Conservation (phyloP, 805 yeast species). For the Hanseniaspora occidentalis region DNA sequence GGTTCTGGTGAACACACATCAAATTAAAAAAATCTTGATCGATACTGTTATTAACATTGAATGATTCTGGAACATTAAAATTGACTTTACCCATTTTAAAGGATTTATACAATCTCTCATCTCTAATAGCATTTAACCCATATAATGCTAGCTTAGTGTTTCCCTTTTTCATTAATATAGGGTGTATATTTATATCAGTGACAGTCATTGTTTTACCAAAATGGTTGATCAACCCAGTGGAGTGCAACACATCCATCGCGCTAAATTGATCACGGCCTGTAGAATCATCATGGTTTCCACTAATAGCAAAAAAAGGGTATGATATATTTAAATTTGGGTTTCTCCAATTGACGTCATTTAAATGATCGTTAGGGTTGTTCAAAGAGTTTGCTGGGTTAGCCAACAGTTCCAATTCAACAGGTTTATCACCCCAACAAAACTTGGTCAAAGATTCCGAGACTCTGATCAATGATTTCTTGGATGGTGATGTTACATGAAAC, state of each 20-base stretch:
- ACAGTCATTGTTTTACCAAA: constrained; percentile 73
- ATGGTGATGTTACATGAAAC: constrained; percentile 81
- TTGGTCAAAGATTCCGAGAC: constrained; percentile 61
- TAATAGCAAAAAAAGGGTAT: constrained; percentile 81
- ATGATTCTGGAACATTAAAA: constrained; percentile 56
- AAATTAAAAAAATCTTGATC: constrained; percentile 66
- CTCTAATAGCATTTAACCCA: constrained; percentile 81
- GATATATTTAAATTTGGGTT: constrained; percentile 85
- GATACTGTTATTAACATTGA: constrained; percentile 5
- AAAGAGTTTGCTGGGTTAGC: constrained; percentile 55
- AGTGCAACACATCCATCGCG: constrained; percentile 75
- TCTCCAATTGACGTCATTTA: constrained; percentile 70
- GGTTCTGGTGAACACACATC: constrained; percentile 88
- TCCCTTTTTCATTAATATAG: constrained; percentile 76
- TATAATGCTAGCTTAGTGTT: constrained; percentile 70
- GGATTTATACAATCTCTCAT: constrained; percentile 73
- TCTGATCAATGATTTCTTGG: constrained; percentile 65
- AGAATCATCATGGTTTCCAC: constrained; percentile 96
- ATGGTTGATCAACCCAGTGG: constrained; percentile 76
- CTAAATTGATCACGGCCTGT: constrained; percentile 74
- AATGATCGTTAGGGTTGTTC: constrained; percentile 45
- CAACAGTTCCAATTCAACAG: constrained; percentile 71
- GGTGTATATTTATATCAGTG: constrained; percentile 62
- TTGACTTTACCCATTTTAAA: constrained; percentile 71
- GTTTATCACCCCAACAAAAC: constrained; percentile 74